A percentile compares a stretch with the other conserved stretches of the same genome.
phyloP scores from a whole-genome alignment of 176 grass and related monocot species.

The Juncus inflexus region DNA sequence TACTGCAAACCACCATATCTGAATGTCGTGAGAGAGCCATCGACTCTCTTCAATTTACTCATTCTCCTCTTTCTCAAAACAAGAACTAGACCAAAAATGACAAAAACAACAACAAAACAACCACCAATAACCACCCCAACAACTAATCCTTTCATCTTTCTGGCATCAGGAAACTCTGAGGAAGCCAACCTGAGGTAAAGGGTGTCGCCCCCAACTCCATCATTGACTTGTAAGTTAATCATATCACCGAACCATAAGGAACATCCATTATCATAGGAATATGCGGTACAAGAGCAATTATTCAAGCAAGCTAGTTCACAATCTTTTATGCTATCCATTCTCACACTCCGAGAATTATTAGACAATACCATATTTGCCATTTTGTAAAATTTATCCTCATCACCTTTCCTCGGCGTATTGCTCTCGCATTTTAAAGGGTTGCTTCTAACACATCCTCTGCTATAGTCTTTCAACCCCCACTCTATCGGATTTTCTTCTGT shows the following conservation, averaged over 20 bases:
- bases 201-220: slow-evolving; percentile 9
- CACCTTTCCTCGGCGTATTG: neutral
- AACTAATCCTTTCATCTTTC: neutral
- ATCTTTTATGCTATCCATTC: slow-evolving; percentile 3
- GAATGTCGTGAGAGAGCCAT: neutral
- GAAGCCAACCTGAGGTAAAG: slow-evolving; percentile 16
- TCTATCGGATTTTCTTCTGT: slow-evolving; percentile 25
- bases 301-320: slow-evolving; percentile 34
- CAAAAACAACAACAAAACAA: neutral
- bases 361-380: slow-evolving; percentile 21
- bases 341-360: slow-evolving; percentile 17
- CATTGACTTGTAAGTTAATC: slow-evolving; percentile 23
- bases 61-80: slow-evolving; percentile 13
- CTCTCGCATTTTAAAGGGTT: slow-evolving; percentile 37
- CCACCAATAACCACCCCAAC: neutral
- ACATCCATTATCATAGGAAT: slow-evolving; percentile 29
- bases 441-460: slow-evolving; percentile 36
- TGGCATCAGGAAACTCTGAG: slow-evolving; percentile 16
- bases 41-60: neutral
- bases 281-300: slow-evolving; percentile 49
- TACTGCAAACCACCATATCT: neutral
- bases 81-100: neutral
- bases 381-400: slow-evolving; percentile 21
- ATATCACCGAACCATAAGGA: slow-evolving; percentile 33
- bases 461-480: slow-evolving; percentile 44